Evolutionary conservation across 192 early-diverging fungal species (phyloP).

Genomic region (Coemansia nantahalensis): DNA sequence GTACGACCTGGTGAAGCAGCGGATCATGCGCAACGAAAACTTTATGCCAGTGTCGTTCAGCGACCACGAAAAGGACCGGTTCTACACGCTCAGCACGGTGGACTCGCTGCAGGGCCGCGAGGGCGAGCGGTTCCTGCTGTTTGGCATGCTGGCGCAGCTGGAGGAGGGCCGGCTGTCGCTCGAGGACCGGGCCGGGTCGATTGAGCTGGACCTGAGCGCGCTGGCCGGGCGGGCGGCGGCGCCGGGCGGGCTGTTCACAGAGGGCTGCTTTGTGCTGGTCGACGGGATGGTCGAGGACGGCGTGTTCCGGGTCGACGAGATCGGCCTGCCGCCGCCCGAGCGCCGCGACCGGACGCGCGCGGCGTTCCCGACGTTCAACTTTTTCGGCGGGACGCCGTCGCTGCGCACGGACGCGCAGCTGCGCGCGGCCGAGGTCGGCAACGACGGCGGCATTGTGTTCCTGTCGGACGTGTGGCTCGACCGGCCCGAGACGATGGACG

Average conservation of each 20-base stretch:
- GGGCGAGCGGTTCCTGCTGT: constrained; percentile 66
- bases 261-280: constrained; percentile 82
- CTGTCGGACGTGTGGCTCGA: constrained; percentile 89
- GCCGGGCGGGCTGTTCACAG: constrained; percentile 75
- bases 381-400: constrained; percentile 45
- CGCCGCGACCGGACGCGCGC: constrained; percentile 33
- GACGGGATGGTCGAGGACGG: constrained; percentile 76
- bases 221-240: constrained; percentile 44
- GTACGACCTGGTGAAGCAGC: constrained; percentile 74
- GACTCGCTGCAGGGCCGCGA: constrained; percentile 75
- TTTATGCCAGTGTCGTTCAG: constrained; percentile 70
- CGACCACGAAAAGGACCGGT: constrained; percentile 33
- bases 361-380: constrained; percentile 36
- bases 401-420: constrained; percentile 43
- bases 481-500: constrained; percentile 70
- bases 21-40: constrained; percentile 75
- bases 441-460: constrained; percentile 67
- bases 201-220: constrained; percentile 68
- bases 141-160: constrained; percentile 86
- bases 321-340: constrained; percentile 79
- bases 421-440: constrained; percentile 56
- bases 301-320: constrained; percentile 64
- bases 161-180: constrained; percentile 77
- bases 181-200: constrained; percentile 77
- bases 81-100: constrained; percentile 58